Conservation (phyloP, 306 rosid species). For the Malus sieversii region DNA sequence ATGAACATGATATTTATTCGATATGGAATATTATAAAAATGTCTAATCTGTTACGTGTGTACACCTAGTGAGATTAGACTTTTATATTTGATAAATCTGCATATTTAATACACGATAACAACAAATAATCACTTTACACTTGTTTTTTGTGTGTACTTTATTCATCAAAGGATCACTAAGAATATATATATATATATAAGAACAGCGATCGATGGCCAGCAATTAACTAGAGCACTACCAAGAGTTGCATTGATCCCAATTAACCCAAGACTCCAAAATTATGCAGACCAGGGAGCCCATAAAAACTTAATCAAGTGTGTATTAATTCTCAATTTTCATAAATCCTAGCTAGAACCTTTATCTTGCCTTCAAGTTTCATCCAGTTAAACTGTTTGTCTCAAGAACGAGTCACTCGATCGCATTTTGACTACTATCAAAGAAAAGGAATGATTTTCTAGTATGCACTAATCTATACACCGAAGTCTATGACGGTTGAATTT, state of each 20-base stretch:
- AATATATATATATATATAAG: neutral
- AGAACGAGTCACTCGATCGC: neutral
- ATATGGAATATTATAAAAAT: neutral
- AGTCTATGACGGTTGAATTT: neutral
- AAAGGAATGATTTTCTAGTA: no score
- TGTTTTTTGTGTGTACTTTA: neutral
- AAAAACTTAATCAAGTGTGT: neutral
- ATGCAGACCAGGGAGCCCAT: neutral
- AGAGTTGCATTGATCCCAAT: neutral
- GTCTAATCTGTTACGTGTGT: neutral
- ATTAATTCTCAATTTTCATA: neutral
- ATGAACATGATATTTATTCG: neutral
- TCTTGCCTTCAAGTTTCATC: neutral
- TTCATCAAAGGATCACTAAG: neutral
- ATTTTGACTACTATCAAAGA: no score
- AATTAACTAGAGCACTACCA: neutral
- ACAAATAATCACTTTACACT: conserved; percentile 5
- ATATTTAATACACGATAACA: neutral
- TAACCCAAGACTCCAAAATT: neutral
- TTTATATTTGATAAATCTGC: neutral
- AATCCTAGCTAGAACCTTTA: neutral
- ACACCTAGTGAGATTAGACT: neutral
- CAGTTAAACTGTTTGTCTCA: neutral
- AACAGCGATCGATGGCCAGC: neutral
- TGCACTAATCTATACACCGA: neutral